Evolutionary conservation across 768 basidiomycete species (phyloP).

Genomic region (Serpula lacrymans): DNA sequence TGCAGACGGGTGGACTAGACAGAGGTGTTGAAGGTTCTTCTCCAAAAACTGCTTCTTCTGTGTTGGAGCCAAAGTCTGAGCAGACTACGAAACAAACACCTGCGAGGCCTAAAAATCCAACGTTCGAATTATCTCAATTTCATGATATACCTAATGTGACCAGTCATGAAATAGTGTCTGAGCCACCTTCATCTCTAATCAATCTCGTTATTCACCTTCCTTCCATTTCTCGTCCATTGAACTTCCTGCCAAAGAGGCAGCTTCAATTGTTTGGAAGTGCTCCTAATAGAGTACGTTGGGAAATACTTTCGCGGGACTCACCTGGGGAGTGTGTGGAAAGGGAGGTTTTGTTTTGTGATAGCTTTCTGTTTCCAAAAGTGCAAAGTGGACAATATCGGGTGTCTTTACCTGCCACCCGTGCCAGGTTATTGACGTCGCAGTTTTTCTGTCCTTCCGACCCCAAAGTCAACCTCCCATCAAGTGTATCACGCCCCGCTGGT

Average conservation of each 20-base stretch:
- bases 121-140: constrained; percentile 1
- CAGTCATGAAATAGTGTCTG: constrained; percentile 43
- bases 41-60: constrained; percentile 16
- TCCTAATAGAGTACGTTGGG: constrained; percentile 45
- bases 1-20: constrained; percentile 53
- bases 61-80: constrained; percentile 16
- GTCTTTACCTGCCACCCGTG: constrained; percentile 37
- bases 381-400: too few species aligned
- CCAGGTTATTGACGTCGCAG: too few species aligned
- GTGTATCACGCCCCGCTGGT: too few species aligned
- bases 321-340: constrained; percentile 62
- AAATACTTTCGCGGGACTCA: constrained; percentile 70
- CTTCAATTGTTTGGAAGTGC: constrained; percentile 39
- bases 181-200: constrained; percentile 40
- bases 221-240: constrained; percentile 35
- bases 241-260: constrained; percentile 48
- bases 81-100: constrained; percentile 14
- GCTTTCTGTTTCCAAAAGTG: constrained; percentile 66
- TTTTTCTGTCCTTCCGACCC: too few species aligned
- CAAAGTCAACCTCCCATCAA: constrained; percentile 40
- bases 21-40: too few species aligned
- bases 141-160: constrained; percentile 47
- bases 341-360: constrained; percentile 61
- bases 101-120: constrained; percentile 13
- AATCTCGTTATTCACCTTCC: constrained; percentile 49